These are phyloP conservation scores for Lactarius tabidus DNA, from an alignment of 768 basidiomycete genomes.

Conservation along the genomic window DNA sequence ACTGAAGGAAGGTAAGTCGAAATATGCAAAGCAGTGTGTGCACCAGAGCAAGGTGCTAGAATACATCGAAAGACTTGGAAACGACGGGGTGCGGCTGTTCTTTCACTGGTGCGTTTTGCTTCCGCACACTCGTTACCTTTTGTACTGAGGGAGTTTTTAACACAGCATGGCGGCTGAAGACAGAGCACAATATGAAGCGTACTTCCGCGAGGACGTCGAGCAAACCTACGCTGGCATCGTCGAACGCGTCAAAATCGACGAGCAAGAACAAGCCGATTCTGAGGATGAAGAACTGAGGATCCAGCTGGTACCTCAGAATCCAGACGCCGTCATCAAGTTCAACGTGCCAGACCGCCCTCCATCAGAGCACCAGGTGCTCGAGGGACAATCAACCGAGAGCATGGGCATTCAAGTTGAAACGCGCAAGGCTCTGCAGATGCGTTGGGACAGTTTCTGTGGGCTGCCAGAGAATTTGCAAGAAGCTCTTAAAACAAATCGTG, in stretches of 20 bases:
- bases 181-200: constrained; percentile 57
- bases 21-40: constrained; percentile 81
- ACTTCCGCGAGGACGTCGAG: constrained; percentile 88
- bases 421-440: constrained; percentile 74
- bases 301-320: constrained; percentile 90
- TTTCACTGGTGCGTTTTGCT: constrained; percentile 71
- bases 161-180: constrained; percentile 79
- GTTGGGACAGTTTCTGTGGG: constrained; percentile 84
- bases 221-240: constrained; percentile 81
- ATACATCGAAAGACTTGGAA: constrained; percentile 90
- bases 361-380: no score
- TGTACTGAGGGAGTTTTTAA: background rate
- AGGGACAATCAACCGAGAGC: no score
- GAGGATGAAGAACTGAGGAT: constrained; percentile 68
- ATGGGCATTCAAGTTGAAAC: constrained; percentile 86
- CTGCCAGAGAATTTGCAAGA: constrained; percentile 66
- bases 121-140: background rate
- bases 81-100: constrained; percentile 86
- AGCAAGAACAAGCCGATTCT: constrained; percentile 47
- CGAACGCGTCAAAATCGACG: constrained; percentile 61
- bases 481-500: constrained; percentile 67
- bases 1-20: constrained; percentile 60
- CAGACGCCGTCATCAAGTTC: constrained; percentile 70
- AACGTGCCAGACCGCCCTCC: constrained; percentile 47
- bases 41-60: constrained; percentile 91